Evolutionary conservation across 257 asterid genomes (phyloP), one percentile per base, ranked within the genome.

Genomic region (Ligustrum vulgare): DNA sequence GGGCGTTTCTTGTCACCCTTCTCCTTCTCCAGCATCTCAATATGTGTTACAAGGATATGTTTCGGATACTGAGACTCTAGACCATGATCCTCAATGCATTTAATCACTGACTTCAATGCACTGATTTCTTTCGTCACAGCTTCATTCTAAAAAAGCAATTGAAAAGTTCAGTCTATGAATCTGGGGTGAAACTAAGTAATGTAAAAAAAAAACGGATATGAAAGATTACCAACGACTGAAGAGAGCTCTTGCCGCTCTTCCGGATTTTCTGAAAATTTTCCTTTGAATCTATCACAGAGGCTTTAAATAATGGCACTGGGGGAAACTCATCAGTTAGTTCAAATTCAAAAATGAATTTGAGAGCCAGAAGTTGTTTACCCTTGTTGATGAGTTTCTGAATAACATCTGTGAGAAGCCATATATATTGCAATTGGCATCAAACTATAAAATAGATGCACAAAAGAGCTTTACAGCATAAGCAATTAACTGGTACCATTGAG

Each of bases 301-400:
- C 81, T 81, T 87, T 82, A 80, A 88, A 69, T 49, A 87, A 80
- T 74, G 96, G 89, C 64, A 88, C 86, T 4, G 94, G 94, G 23
- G 93, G 89, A 74, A 87, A 87, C 81, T 82, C 87, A 47, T 87
- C 86, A 51, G 87, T 78, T 54, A 85, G 80, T 85, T 74, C 91
- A 80, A 87, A 88, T 72, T 83, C 89, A 72, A 87, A 81, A 37
- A 87, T 69, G 79, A 90, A 90, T 81, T 85, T 90, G 74, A 88
- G 86, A 74, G 96, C 96, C 66, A 84, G 13, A 37, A 85, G 85
- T 64, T 79, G 90, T 80, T 83, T 84, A 66, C 89, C 88, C 81
- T 76, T 82, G 72, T 64, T 49, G 72, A 88, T 86, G 72, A 90
- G 89, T 82, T 81, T 87, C 87, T 69, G 77, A 72, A 88, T 81